phyloP scores from a whole-genome alignment of 140 eudicot genomes.

The Stevia rebaudiana region DNA sequence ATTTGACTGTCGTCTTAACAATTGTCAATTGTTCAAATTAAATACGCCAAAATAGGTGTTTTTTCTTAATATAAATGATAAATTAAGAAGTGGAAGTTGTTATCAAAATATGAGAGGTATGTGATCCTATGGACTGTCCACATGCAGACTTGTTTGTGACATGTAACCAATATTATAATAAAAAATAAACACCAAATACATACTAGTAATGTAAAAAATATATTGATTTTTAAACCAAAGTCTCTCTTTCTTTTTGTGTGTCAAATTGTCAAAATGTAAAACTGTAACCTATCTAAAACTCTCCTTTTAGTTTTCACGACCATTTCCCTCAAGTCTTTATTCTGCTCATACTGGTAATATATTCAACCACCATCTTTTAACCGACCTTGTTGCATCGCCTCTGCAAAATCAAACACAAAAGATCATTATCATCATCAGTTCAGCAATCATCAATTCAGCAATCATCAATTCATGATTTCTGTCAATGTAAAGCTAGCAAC shows the following conservation, averaged over 20 bases:
- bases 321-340: not conserved
- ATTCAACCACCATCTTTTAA: not conserved
- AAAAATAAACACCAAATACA: not conserved
- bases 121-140: too few species aligned
- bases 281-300: not conserved
- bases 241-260: not conserved
- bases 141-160: not conserved
- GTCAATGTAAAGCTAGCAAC: not conserved
- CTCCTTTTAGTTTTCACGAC: not conserved
- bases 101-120: too few species aligned
- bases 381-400: not conserved
- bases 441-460: not conserved
- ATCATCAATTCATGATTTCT: too few species aligned
- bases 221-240: not conserved
- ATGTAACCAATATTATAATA: too few species aligned
- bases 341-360: not conserved
- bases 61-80: too few species aligned
- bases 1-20: too few species aligned
- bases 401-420: conserved; percentile 3
- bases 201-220: not conserved
- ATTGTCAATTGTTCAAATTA: too few species aligned
- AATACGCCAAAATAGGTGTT: too few species aligned
- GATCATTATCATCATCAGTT: not conserved
- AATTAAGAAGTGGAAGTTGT: too few species aligned
- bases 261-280: not conserved